A percentile compares a stretch with the other conserved stretches of the same genome.
Conservation (phyloP, 2,329 filamentous ascomycete species). For the Fusarium xyrophilum region DNA sequence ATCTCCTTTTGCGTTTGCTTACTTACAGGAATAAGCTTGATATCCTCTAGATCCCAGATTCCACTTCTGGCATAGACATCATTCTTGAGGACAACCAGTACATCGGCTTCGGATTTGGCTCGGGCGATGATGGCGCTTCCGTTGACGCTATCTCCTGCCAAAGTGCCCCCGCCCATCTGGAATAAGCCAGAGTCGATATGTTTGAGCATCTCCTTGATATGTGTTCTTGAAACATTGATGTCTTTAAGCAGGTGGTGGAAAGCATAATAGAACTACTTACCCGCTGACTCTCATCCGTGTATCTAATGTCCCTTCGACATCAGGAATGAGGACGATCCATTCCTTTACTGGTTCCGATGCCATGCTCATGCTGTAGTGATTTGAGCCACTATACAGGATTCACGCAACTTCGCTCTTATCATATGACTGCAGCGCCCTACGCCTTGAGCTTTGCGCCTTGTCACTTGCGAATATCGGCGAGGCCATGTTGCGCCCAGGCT, state of each 20-base stretch:
- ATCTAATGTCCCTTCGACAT: background rate
- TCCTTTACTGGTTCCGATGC: background rate
- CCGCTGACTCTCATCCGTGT: background rate
- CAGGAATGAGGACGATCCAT: background rate
- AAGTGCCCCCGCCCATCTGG: slow-evolving; percentile 1
- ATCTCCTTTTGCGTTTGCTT: accelerated
- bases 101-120: background rate
- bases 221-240: background rate
- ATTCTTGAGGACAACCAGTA: background rate
- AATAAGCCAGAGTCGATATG: background rate
- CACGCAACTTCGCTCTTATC: too few relatives aligned
- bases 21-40: background rate
- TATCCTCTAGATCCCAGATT: background rate
- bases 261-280: background rate
- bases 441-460: accelerated
- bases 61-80: background rate
- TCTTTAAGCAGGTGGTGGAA: too few relatives aligned
- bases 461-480: background rate
- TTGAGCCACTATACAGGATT: background rate
- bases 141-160: background rate
- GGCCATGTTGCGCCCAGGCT: background rate
- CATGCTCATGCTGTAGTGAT: background rate
- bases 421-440: background rate
- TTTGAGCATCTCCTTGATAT: background rate
- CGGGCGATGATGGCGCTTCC: background rate